A percentile compares a stretch with the other conserved stretches of the same genome.
phyloP scores from a whole-genome alignment of 2,329 filamentous ascomycete genomes.

The Tolypocladium sp. region DNA sequence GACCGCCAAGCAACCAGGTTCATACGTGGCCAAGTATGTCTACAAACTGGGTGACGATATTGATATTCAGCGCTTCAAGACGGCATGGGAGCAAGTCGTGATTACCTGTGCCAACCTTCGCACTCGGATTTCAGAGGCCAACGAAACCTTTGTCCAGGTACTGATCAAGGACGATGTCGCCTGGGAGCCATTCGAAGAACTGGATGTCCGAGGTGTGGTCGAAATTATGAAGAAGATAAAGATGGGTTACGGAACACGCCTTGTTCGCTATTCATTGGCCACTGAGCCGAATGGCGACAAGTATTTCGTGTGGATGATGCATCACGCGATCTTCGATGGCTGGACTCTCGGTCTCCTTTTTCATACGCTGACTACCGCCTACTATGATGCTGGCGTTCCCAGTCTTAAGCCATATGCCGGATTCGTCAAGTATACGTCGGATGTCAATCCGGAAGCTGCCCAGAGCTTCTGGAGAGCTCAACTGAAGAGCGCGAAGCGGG shows the following conservation, averaged over 20 bases:
- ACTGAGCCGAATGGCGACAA: not conserved
- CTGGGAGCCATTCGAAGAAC: not conserved
- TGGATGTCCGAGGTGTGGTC: not conserved
- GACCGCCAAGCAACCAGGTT: conserved; percentile 15
- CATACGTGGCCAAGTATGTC: conserved; percentile 8
- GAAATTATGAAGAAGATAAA: not conserved
- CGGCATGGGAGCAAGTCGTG: conserved; percentile 14
- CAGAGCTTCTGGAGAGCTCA: too few relatives aligned
- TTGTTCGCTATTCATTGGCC: conserved; percentile 2
- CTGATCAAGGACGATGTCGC: not conserved
- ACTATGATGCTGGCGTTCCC: not conserved
- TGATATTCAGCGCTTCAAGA: conserved; percentile 10
- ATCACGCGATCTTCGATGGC: conserved; percentile 15
- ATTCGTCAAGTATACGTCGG: conserved; percentile 7
- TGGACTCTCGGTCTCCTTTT: conserved; percentile 6
- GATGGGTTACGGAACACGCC: conserved; percentile 3
- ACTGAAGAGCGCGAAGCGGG: not conserved
- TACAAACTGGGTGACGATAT: conserved; percentile 23
- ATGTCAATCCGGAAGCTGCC: too few relatives aligned
- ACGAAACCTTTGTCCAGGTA: conserved; percentile 2
- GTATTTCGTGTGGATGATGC: conserved; percentile 11
- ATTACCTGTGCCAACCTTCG: conserved; percentile 4
- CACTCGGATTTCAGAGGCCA: conserved; percentile 3
- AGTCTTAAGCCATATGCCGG: conserved; percentile 1
- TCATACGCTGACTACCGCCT: conserved; percentile 1